Percentiles rank a stretch among this genome's conserved stretches.
Conservation (phyloP, 2,329 filamentous ascomycete species). For the Pseudogymnoascus sp. region DNA sequence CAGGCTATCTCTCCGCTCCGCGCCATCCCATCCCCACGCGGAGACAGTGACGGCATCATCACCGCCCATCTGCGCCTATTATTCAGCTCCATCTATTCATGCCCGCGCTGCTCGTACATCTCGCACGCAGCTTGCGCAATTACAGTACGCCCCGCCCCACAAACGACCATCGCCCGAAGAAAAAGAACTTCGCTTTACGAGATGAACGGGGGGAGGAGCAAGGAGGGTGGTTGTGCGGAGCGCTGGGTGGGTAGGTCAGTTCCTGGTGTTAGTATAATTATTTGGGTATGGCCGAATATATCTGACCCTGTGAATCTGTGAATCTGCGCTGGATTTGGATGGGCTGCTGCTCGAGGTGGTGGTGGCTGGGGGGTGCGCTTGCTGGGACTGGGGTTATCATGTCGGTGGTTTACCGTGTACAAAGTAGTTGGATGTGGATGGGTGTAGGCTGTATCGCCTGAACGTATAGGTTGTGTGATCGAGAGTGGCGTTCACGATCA, state of each 20-base stretch:
- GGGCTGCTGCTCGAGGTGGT: not conserved
- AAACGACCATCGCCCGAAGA: not conserved
- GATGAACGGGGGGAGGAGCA: not conserved
- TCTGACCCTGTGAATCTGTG: not conserved
- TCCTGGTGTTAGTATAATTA: conserved; percentile 1
- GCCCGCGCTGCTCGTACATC: not conserved
- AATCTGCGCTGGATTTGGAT: not conserved
- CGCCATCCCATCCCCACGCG: not conserved
- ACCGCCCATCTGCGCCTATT: not conserved
- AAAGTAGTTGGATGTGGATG: not conserved
- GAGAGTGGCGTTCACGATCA: conserved; percentile 7
- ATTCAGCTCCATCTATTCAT: not conserved
- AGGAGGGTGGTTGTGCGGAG: not conserved
- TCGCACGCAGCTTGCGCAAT: not conserved
- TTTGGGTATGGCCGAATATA: not conserved
- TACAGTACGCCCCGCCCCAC: not conserved
- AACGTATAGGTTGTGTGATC: not conserved
- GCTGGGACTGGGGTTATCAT: not conserved
- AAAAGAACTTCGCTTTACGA: conserved; percentile 4
- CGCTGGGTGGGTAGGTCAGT: not conserved
- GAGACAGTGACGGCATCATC: not conserved
- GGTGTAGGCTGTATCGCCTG: not conserved
- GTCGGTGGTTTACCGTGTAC: not conserved
- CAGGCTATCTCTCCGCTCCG: not conserved
- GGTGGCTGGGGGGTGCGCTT: not conserved